Percentiles rank a stretch among this genome's conserved stretches.
phyloP scores from a whole-genome alignment of 352 stramenopile genomes.

The Globisporangium apiculatum region DNA sequence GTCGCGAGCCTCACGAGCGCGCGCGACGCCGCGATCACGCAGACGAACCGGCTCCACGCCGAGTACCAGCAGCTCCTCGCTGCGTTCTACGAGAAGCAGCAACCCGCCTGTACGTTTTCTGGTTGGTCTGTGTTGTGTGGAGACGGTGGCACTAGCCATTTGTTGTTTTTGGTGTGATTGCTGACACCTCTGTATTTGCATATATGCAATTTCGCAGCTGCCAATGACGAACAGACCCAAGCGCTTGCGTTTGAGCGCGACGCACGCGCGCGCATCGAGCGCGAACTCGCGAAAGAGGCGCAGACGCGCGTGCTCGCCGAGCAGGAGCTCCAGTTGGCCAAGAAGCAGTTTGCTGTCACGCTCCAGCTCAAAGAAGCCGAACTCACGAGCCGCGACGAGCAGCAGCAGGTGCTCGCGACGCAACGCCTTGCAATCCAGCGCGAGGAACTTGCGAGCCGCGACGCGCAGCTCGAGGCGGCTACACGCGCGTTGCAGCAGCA shows the following conservation, averaged over 20 bases:
- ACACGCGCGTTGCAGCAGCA: constrained; percentile 25
- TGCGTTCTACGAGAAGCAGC: constrained; percentile 72
- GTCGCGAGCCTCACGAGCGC: constrained; percentile 50
- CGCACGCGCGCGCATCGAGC: constrained; percentile 42
- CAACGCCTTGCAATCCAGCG: constrained; percentile 23
- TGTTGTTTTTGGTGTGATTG: background rate
- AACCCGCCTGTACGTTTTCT: constrained; percentile 28
- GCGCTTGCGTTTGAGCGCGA: constrained; percentile 60
- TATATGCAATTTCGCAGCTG: constrained; percentile 13
- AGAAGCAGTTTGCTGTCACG: constrained; percentile 63
- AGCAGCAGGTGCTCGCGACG: constrained; percentile 35
- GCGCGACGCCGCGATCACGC: constrained; percentile 56
- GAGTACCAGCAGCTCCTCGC: constrained; percentile 72
- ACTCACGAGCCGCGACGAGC: constrained; percentile 17
- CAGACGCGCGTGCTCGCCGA: constrained; percentile 48
- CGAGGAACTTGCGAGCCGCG: constrained; percentile 28
- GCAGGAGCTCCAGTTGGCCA: constrained; percentile 63
- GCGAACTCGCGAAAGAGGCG: constrained; percentile 52
- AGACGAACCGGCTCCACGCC: constrained; percentile 61
- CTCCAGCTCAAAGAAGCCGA: constrained; percentile 59
- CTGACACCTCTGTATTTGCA: background rate
- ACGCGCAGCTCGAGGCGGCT: constrained; percentile 34
- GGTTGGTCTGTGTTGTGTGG: background rate
- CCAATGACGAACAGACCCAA: constrained; percentile 47
- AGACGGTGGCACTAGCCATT: background rate